These are phyloP conservation scores for Bruguiera parviflora DNA, from an alignment of 345 rosid genomes.

Conservation along the genomic window DNA sequence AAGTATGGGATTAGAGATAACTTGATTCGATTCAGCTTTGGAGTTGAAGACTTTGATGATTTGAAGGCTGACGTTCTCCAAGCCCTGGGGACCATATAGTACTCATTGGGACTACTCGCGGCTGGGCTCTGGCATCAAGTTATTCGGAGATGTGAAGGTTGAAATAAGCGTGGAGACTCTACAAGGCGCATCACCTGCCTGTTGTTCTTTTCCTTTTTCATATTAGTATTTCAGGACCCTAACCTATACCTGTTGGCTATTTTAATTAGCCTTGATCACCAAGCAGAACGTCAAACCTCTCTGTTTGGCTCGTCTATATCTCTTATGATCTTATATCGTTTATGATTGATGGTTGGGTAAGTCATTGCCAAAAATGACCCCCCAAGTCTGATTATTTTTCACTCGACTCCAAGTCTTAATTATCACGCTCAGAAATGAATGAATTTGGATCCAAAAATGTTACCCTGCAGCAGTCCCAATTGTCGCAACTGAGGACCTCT, in stretches of 20 bases:
- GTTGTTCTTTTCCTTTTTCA: background rate
- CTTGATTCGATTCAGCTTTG: constrained; percentile 91
- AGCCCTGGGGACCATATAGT: constrained; percentile 64
- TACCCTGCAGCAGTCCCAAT: too few relatives aligned
- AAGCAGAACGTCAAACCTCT: background rate
- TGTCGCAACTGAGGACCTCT: too few relatives aligned
- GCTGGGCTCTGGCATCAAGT: background rate
- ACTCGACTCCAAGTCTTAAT: too few relatives aligned
- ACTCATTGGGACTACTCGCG: background rate
- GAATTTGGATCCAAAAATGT: too few relatives aligned
- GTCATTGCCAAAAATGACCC: background rate
- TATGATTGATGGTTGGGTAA: background rate
- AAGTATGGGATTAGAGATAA: constrained; percentile 84
- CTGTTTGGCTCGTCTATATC: background rate
- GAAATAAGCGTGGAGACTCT: constrained; percentile 67
- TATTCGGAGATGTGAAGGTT: constrained; percentile 59
- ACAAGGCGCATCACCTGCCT: constrained; percentile 16
- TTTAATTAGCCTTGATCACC: constrained; percentile 21
- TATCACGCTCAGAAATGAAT: too few relatives aligned
- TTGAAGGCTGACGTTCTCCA: constrained; percentile 81
- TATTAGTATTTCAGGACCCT: background rate
- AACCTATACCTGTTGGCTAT: background rate
- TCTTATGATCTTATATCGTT: background rate
- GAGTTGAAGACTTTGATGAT: constrained; percentile 91
- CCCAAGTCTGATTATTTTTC: too few relatives aligned